These are phyloP conservation scores for Aspergillus egyptiacus DNA, from an alignment of 495 filamentous ascomycete species.

Conservation along the genomic window DNA sequence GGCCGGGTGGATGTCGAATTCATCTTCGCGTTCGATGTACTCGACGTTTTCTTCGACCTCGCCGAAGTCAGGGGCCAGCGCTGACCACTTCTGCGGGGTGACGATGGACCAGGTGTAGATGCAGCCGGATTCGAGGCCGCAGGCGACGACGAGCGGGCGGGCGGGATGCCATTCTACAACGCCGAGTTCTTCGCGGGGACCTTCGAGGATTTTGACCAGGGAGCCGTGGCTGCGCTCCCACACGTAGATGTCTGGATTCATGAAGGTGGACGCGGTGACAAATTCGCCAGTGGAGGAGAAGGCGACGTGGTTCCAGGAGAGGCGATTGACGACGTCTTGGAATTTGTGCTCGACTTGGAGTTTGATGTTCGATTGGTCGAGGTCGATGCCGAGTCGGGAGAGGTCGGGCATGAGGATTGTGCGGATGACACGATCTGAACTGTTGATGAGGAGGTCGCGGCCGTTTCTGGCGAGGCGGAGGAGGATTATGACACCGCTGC, in stretches of 20 bases:
- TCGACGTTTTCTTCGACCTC: constrained; percentile 98
- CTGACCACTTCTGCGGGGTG: constrained; percentile 91
- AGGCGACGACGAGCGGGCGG: constrained; percentile 80
- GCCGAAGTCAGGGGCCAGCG: constrained; percentile 90
- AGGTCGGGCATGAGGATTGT: constrained; percentile 73
- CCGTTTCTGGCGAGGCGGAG: constrained; percentile 78
- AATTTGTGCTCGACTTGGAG: constrained; percentile 96
- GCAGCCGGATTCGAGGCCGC: constrained; percentile 80
- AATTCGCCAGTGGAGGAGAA: constrained; percentile 87
- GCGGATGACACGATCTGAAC: constrained; percentile 85
- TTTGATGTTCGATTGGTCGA: constrained; percentile 53
- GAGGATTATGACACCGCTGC: constrained; percentile 81
- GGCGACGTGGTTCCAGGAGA: constrained; percentile 92
- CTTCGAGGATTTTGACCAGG: constrained; percentile 91
- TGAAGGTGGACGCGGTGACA: constrained; percentile 86
- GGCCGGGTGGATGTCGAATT: constrained; percentile 94
- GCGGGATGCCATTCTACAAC: constrained; percentile 96
- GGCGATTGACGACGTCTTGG: constrained; percentile 90
- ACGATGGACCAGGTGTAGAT: constrained; percentile 92
- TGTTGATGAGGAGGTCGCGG: constrained; percentile 79
- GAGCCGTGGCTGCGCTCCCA: constrained; percentile 95
- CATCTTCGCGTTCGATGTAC: constrained; percentile 90
- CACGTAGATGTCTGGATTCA: constrained; percentile 97
- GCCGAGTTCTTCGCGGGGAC: constrained; percentile 88
- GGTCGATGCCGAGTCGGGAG: constrained; percentile 40